Evolutionary conservation across 2,329 filamentous ascomycete species (phyloP).

Genomic region (Beauveria varroae): DNA sequence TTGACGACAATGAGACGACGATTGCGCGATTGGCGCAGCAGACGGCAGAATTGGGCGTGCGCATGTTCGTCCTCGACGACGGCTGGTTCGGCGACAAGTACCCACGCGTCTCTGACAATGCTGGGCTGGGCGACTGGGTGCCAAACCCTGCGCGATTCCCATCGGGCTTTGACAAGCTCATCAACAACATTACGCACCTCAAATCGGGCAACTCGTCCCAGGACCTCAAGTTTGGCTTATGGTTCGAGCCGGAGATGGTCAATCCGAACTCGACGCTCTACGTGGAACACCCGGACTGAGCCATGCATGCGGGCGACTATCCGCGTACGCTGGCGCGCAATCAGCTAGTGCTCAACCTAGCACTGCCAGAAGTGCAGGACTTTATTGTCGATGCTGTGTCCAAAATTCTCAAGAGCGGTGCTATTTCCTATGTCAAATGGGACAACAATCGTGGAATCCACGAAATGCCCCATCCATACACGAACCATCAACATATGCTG

Average conservation of each 20-base stretch:
- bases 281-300: constrained; percentile 56
- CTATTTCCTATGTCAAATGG: constrained; percentile 59
- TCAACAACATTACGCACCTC: constrained; percentile 43
- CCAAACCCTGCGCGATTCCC: constrained; percentile 53
- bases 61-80: constrained; percentile 58
- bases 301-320: constrained; percentile 48
- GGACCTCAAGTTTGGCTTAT: constrained; percentile 53
- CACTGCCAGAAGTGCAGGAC: constrained; percentile 53
- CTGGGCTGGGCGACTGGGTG: constrained; percentile 57
- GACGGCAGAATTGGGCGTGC: constrained; percentile 51
- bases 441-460: constrained; percentile 61
- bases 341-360: constrained; percentile 56
- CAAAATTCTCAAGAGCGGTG: constrained; percentile 42
- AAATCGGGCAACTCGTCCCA: constrained; percentile 37
- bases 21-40: constrained; percentile 48
- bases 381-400: constrained; percentile 51
- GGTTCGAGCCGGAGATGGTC: constrained; percentile 64
- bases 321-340: constrained; percentile 47
- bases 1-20: constrained; percentile 48
- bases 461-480: constrained; percentile 46
- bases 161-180: constrained; percentile 43
- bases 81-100: constrained; percentile 61
- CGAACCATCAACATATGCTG: constrained; percentile 53
- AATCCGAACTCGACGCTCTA: constrained; percentile 56
- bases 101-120: constrained; percentile 48